A percentile compares a stretch with the other conserved stretches of the same genome.
Evolutionary conservation across 2,329 filamentous ascomycete species (phyloP).

Genomic region (Alternaria angustiovoidea): DNA sequence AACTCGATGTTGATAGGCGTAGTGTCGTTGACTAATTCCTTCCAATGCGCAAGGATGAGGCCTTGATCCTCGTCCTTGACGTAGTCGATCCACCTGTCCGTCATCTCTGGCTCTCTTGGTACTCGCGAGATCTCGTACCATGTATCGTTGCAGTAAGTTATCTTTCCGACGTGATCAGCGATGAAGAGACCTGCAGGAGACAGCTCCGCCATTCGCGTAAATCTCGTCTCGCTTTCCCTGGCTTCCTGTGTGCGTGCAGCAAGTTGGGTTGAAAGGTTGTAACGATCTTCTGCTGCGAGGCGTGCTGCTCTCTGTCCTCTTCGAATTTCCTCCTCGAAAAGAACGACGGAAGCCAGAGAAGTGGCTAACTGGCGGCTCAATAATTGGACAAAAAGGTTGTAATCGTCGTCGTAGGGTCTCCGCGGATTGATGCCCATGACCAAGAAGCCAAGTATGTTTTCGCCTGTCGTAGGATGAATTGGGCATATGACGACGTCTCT

Average conservation of each 20-base stretch:
- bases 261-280: conserved; percentile 79
- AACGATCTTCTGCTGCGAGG: conserved; percentile 77
- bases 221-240: conserved; percentile 73
- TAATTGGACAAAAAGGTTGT: conserved; percentile 78
- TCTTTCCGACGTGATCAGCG: conserved; percentile 72
- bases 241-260: conserved; percentile 67
- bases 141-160: conserved; percentile 83
- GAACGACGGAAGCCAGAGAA: conserved; percentile 79
- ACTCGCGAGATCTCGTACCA: conserved; percentile 75
- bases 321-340: conserved; percentile 84
- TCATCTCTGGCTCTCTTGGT: conserved; percentile 64
- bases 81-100: conserved; percentile 75
- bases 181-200: conserved; percentile 87
- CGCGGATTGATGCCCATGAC: conserved; percentile 81
- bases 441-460: conserved; percentile 78
- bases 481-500: conserved; percentile 78
- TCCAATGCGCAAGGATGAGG: conserved; percentile 68
- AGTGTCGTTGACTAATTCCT: conserved; percentile 67
- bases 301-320: conserved; percentile 76
- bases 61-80: conserved; percentile 72
- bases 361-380: conserved; percentile 79
- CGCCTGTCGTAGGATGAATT: conserved; percentile 78
- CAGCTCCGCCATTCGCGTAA: conserved; percentile 85
- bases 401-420: conserved; percentile 81
- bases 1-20: conserved; percentile 75